Evolutionary conservation across 2,329 filamentous ascomycete genomes (phyloP).

Genomic region (Clarireedia monteithiana): DNA sequence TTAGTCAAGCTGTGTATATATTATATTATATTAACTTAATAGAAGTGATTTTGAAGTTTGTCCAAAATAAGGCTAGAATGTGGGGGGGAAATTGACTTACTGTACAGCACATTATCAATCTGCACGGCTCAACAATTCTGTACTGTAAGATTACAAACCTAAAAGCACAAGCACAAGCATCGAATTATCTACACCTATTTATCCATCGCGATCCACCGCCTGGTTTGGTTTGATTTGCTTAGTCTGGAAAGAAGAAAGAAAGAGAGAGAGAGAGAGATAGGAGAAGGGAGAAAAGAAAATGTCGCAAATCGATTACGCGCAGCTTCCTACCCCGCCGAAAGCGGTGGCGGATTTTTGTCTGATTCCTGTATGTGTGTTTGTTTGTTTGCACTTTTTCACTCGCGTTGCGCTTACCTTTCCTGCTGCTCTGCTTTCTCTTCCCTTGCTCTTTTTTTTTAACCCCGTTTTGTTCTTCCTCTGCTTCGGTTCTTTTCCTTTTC

Average conservation of each 20-base stretch:
- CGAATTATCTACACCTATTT: too few relatives aligned
- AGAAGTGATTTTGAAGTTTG: too few relatives aligned
- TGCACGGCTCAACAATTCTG: too few relatives aligned
- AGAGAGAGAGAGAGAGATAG: background rate
- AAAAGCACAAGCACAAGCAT: too few relatives aligned
- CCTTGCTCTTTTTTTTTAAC: background rate
- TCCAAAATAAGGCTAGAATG: too few relatives aligned
- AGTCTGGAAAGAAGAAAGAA: background rate
- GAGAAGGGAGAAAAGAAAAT: background rate
- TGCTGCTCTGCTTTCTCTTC: background rate
- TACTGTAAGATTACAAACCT: too few relatives aligned
- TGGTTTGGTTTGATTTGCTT: too few relatives aligned
- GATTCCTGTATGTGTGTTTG: slow-evolving; percentile 55
- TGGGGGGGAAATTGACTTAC: too few relatives aligned
- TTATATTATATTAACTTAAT: too few relatives aligned
- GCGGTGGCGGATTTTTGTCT: slow-evolving; percentile 81
- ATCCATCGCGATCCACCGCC: too few relatives aligned
- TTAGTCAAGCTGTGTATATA: too few relatives aligned
- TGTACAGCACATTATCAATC: too few relatives aligned
- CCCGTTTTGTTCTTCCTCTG: background rate
- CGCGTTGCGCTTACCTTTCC: background rate
- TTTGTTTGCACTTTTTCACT: background rate
- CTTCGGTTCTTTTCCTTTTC: background rate
- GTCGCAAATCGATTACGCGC: slow-evolving; percentile 15
- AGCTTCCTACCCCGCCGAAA: slow-evolving; percentile 7